These are phyloP conservation scores for Capsicum baccatum DNA, from an alignment of 257 asterid species.

Conservation along the genomic window DNA sequence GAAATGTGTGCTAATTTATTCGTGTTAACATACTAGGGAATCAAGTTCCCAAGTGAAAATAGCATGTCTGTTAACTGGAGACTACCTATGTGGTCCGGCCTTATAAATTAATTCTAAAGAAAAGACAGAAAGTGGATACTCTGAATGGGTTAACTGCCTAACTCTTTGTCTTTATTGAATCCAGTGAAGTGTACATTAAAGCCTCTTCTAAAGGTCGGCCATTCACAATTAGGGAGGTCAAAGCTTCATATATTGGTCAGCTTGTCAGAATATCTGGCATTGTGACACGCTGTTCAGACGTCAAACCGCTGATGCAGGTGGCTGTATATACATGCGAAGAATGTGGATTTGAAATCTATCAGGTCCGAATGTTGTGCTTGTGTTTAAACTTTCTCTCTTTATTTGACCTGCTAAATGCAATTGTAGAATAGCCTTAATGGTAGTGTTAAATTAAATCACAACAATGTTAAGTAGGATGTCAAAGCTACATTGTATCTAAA, in stretches of 20 bases:
- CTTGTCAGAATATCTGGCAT: slow-evolving; percentile 91
- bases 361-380: slow-evolving; percentile 50
- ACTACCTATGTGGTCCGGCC: neutral
- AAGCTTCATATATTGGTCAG: slow-evolving; percentile 91
- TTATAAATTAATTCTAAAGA: neutral
- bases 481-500: slow-evolving; percentile 1
- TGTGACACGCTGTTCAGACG: slow-evolving; percentile 95
- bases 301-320: slow-evolving; percentile 96
- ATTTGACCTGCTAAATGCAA: neutral
- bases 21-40: neutral
- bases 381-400: slow-evolving; percentile 6
- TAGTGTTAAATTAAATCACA: neutral
- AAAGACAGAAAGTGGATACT: neutral
- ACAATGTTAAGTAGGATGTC: neutral
- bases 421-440: neutral
- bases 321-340: slow-evolving; percentile 98
- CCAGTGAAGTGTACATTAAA: slow-evolving; percentile 89
- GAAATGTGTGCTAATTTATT: neutral
- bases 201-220: slow-evolving; percentile 87
- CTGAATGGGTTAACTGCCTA: slow-evolving; percentile 7
- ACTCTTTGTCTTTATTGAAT: slow-evolving; percentile 40
- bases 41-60: slow-evolving; percentile 14
- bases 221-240: slow-evolving; percentile 94
- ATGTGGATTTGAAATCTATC: slow-evolving; percentile 97
- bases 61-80: neutral